Evolutionary conservation across 225 moss, liverwort and hornwort genomes (phyloP).

Genomic region (Pseudoscleropodium purum): DNA sequence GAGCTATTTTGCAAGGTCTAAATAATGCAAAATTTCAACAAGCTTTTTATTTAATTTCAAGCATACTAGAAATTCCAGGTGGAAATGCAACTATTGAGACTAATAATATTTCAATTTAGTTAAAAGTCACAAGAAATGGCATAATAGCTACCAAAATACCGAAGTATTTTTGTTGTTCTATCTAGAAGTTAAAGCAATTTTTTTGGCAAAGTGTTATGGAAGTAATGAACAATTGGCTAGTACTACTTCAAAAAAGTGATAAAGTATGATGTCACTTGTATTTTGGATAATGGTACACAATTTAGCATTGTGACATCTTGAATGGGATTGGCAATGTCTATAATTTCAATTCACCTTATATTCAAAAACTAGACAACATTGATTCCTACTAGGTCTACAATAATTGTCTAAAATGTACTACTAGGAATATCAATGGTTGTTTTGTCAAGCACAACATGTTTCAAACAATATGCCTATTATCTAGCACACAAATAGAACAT

Average conservation of each 20-base stretch:
- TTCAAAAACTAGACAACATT: background rate
- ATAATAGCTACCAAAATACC: background rate
- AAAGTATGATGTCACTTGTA: background rate
- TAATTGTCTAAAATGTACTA: too few relatives aligned
- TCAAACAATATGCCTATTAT: background rate
- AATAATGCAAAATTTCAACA: background rate
- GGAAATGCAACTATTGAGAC: background rate
- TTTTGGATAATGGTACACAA: background rate
- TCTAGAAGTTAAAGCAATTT: accelerated
- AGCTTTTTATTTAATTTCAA: background rate
- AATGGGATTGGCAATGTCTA: background rate
- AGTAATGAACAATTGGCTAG: accelerated
- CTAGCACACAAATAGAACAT: background rate
- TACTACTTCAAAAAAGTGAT: background rate
- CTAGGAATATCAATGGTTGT: too few relatives aligned
- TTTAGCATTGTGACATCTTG: accelerated
- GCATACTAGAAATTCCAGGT: background rate
- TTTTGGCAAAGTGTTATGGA: background rate
- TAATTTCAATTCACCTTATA: background rate
- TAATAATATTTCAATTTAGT: background rate
- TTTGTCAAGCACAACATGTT: background rate
- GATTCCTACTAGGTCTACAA: background rate
- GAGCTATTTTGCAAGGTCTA: background rate
- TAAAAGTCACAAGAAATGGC: background rate
- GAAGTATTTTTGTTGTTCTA: background rate